Conservation (phyloP, 2,329 filamentous ascomycete species). For the Venturia aucupariae region DNA sequence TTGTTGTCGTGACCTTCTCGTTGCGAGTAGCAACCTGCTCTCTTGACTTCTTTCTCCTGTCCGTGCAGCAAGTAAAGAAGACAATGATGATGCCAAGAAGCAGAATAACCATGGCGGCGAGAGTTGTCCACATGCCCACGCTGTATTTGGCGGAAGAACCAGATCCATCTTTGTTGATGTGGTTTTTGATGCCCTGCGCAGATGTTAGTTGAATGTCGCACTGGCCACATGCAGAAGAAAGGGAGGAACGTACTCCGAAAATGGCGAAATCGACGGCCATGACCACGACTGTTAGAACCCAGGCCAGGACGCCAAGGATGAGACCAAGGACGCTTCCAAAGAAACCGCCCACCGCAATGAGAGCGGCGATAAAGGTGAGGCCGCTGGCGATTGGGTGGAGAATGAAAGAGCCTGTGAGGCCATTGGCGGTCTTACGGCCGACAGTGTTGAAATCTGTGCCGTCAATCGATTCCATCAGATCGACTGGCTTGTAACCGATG, state of each 20-base stretch:
- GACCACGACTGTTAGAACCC: constrained; percentile 1
- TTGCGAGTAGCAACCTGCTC: neutral
- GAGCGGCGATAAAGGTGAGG: neutral
- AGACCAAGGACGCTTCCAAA: neutral
- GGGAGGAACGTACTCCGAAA: neutral
- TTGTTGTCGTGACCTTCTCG: neutral
- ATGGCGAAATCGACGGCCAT: neutral
- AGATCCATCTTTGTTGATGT: neutral
- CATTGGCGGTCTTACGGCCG: neutral
- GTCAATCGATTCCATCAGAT: neutral
- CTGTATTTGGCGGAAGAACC: neutral
- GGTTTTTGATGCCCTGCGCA: neutral
- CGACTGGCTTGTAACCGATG: neutral
- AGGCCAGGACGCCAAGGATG: neutral
- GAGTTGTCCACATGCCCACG: neutral
- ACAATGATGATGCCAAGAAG: neutral
- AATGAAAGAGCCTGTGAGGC: neutral
- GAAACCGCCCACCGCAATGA: neutral
- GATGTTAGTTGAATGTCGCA: neutral
- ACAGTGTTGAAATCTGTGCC: neutral
- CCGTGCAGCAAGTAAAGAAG: constrained; percentile 2
- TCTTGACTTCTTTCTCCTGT: neutral
- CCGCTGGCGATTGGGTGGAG: neutral
- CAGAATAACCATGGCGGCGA: neutral
- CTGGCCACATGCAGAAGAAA: neutral